Conservation (phyloP, 164 flowering plant genomes). For the Taxillus chinensis region DNA sequence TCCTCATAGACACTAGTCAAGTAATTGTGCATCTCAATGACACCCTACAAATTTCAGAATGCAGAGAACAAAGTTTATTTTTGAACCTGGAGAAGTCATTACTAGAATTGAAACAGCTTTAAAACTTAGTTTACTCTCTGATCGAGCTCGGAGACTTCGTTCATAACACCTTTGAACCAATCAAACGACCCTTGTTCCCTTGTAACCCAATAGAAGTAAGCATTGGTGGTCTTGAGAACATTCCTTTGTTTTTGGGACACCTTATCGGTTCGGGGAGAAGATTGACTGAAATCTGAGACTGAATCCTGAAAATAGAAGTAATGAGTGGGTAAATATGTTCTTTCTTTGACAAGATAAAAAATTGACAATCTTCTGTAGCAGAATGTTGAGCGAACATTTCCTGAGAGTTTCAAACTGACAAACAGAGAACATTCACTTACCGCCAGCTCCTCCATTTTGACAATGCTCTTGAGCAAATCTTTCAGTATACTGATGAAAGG, state of each 20-base stretch:
- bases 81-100: no score
- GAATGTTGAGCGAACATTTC: no score
- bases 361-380: not conserved
- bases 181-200: slow-evolving; percentile 99
- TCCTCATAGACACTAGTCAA: slow-evolving; percentile 97
- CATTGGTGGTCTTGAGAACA: slow-evolving; percentile 76
- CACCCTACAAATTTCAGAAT: slow-evolving; percentile 37
- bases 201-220: slow-evolving; percentile 98
- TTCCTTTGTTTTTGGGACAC: slow-evolving; percentile 49
- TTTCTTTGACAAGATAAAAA: not conserved
- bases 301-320: slow-evolving; percentile 37
- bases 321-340: no score
- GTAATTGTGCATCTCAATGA: slow-evolving; percentile 98
- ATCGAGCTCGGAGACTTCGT: slow-evolving; percentile 93
- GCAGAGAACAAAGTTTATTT: no score
- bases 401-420: no score
- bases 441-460: slow-evolving; percentile 73
- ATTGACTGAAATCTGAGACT: slow-evolving; percentile 32
- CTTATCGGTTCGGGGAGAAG: slow-evolving; percentile 21
- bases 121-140: slow-evolving; percentile 44
- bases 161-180: slow-evolving; percentile 99
- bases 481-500: slow-evolving; percentile 92
- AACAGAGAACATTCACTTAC: slow-evolving; percentile 25
- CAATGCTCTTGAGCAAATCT: slow-evolving; percentile 79
- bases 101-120: no score